Conservation (phyloP, 208 protist genomes). For the Histomonas meleagridis region DNA sequence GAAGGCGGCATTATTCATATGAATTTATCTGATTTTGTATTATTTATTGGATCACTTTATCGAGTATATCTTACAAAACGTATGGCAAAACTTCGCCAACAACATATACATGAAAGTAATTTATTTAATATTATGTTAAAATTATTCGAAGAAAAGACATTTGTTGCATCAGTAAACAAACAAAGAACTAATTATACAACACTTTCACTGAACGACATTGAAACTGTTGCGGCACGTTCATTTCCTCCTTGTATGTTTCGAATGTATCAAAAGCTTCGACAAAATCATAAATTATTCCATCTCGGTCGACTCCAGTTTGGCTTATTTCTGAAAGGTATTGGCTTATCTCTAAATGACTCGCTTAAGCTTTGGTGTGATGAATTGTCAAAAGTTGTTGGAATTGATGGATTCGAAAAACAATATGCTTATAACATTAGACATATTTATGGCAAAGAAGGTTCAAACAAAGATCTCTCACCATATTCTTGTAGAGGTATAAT, state of each 20-base stretch:
- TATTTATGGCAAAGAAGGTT: conserved; percentile 32
- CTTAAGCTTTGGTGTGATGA: conserved; percentile 10
- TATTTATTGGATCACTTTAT: not conserved
- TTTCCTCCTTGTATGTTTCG: not conserved
- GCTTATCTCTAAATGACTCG: not conserved
- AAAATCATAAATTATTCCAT: not conserved
- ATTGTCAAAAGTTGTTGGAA: not conserved
- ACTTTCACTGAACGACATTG: not conserved
- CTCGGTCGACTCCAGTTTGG: not conserved
- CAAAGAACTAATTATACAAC: not conserved
- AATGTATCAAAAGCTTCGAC: not conserved
- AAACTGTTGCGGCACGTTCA: not conserved
- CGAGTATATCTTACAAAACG: not conserved
- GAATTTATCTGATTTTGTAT: not conserved
- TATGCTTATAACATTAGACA: conserved; percentile 37
- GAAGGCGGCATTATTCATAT: not conserved
- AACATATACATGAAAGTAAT: not conserved
- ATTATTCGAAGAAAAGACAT: not conserved
- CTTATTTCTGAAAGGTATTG: conserved; percentile 35
- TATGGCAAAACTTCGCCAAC: not conserved
- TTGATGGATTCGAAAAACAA: conserved; percentile 11
- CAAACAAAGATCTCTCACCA: not conserved
- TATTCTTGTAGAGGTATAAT: conserved; percentile 9
- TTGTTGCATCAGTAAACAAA: not conserved
- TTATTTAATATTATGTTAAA: not conserved